Evolutionary conservation across 208 protist species (phyloP).

Genomic region (Trypanosoma caninum): DNA sequence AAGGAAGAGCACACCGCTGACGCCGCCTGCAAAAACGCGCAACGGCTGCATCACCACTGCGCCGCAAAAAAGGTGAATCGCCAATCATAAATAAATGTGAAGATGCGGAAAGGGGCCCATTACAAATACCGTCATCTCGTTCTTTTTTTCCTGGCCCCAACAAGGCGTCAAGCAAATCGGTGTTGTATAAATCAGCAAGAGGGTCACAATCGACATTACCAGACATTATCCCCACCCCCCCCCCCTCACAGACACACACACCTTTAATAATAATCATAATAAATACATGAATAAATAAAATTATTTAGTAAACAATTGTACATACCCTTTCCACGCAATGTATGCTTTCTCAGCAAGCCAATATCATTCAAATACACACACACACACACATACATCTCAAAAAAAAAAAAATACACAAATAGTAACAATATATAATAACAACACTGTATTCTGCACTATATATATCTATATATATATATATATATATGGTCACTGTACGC

Average conservation of each 20-base stretch:
- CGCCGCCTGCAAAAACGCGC: neutral
- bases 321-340: too few species aligned
- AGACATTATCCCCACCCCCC: neutral
- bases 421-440: neutral
- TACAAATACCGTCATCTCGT: neutral
- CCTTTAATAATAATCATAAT: too few species aligned
- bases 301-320: too few species aligned
- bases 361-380: too few species aligned
- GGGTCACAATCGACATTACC: neutral
- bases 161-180: conserved; percentile 17
- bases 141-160: neutral
- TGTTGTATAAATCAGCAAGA: conserved; percentile 4
- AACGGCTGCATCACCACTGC: neutral
- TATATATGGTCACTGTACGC: too few species aligned
- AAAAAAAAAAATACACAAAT: conserved; percentile 20
- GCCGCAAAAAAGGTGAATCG: conserved; percentile 39
- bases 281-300: neutral
- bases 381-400: neutral
- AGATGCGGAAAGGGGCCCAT: neutral
- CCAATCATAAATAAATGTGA: conserved; percentile 37
- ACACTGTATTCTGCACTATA: too few species aligned
- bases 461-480: too few species aligned
- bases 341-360: too few species aligned
- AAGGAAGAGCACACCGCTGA: neutral
- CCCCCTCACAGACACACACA: neutral